A percentile compares a stretch with the other conserved stretches of the same genome.
Evolutionary conservation across 805 yeast genomes (phyloP).

Genomic region (Candida maltosa): DNA sequence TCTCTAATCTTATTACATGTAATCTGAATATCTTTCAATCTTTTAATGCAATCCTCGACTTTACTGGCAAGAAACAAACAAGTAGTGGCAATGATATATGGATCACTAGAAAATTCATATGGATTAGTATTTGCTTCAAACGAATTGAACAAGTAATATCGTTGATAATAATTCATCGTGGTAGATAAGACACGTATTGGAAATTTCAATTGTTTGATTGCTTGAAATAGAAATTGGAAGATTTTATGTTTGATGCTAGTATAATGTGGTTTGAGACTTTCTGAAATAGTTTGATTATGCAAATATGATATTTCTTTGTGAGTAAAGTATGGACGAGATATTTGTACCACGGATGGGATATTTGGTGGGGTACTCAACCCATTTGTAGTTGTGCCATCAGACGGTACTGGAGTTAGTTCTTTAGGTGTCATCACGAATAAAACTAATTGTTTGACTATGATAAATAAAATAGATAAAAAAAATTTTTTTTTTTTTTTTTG

Average conservation of each 20-base stretch:
- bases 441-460: too few species aligned
- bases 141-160: conserved; percentile 62
- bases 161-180: conserved; percentile 69
- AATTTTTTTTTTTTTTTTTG: too few species aligned
- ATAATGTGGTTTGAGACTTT: conserved; percentile 40
- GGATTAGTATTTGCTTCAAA: conserved; percentile 42
- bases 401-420: conserved; percentile 1
- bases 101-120: conserved; percentile 35
- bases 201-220: conserved; percentile 53
- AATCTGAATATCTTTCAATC: conserved; percentile 57
- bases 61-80: conserved; percentile 71
- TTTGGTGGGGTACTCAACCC: conserved; percentile 1
- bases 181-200: conserved; percentile 71
- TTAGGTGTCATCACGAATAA: not conserved
- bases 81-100: conserved; percentile 64
- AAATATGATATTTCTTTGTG: conserved; percentile 49
- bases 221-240: conserved; percentile 50
- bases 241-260: conserved; percentile 52
- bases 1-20: conserved; percentile 44
- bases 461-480: too few species aligned
- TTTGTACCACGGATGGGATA: conserved; percentile 27
- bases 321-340: conserved; percentile 63
- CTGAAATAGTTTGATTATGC: conserved; percentile 51
- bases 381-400: not conserved
- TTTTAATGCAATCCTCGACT: conserved; percentile 81